phyloP scores from a whole-genome alignment of 306 rosid species.

The Hippophae gyantsensis region DNA sequence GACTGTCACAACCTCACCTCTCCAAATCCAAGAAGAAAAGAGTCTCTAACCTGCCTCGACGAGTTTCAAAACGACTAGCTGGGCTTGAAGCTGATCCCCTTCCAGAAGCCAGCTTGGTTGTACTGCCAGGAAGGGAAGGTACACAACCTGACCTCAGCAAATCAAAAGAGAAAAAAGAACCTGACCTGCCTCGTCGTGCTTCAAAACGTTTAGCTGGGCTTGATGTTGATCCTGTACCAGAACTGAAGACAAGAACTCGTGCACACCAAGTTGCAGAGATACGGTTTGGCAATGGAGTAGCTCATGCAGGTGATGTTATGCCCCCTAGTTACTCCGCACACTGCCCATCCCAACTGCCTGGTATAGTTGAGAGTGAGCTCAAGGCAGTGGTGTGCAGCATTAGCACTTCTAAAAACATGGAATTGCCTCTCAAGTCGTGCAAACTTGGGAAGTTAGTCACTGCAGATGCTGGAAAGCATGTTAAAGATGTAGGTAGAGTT shows the following conservation, averaged over 20 bases:
- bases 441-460: constrained; percentile 11
- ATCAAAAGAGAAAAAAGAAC: constrained; percentile 33
- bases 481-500: constrained; percentile 14
- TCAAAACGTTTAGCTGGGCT: constrained; percentile 92
- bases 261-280: constrained; percentile 28
- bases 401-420: not conserved
- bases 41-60: constrained; percentile 50
- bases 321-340: constrained; percentile 13
- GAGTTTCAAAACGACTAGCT: constrained; percentile 85
- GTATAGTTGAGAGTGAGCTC: constrained; percentile 10
- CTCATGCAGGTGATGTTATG: constrained; percentile 19
- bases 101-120: constrained; percentile 15
- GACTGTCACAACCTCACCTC: constrained; percentile 16
- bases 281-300: constrained; percentile 24
- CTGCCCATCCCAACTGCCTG: constrained; percentile 16
- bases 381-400: constrained; percentile 16
- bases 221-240: constrained; percentile 47
- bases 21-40: constrained; percentile 30
- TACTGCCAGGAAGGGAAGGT: constrained; percentile 20
- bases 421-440: constrained; percentile 11
- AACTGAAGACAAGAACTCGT: constrained; percentile 34
- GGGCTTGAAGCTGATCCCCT: constrained; percentile 55
- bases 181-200: constrained; percentile 57
- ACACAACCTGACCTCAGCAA: constrained; percentile 18
- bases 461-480: constrained; percentile 17